A percentile compares a stretch with the other conserved stretches of the same genome.
phyloP scores from a whole-genome alignment of 164 flowering plant genomes.

The Dillenia turbinata region DNA sequence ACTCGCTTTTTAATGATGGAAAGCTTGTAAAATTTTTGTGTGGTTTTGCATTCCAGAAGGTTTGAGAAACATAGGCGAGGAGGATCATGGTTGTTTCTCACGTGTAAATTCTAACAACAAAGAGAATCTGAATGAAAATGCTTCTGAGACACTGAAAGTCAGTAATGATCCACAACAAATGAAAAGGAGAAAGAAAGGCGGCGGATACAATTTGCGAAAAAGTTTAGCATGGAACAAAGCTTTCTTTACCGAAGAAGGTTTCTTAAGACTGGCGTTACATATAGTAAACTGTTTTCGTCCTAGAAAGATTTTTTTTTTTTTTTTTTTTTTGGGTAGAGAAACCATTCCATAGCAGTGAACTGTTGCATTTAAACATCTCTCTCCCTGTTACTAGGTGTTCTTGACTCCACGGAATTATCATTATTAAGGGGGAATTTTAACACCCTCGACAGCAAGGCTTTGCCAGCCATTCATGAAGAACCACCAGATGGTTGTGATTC shows the following conservation, averaged over 20 bases:
- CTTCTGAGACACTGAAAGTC: slow-evolving; percentile 26
- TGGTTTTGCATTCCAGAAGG: slow-evolving; percentile 16
- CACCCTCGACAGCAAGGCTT: slow-evolving; percentile 19
- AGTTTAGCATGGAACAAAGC: slow-evolving; percentile 95
- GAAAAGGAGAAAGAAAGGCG: slow-evolving; percentile 73
- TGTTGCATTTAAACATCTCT: not conserved
- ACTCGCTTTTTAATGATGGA: too few relatives aligned
- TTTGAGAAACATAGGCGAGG: slow-evolving; percentile 10
- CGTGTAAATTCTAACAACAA: slow-evolving; percentile 22
- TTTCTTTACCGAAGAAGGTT: slow-evolving; percentile 94
- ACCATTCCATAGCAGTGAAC: not conserved
- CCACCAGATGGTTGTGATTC: slow-evolving; percentile 6
- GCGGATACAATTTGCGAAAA: slow-evolving; percentile 74
- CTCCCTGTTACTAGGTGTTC: slow-evolving; percentile 52
- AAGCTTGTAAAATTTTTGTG: not conserved
- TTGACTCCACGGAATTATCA: slow-evolving; percentile 69
- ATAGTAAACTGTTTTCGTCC: not conserved
- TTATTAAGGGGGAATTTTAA: slow-evolving; percentile 41
- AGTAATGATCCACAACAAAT: slow-evolving; percentile 46
- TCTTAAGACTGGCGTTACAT: not conserved
- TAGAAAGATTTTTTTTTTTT: too few relatives aligned
- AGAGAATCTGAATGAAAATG: slow-evolving; percentile 46
- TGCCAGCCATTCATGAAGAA: slow-evolving; percentile 42
- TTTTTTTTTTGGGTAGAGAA: not conserved
- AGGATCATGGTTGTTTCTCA: slow-evolving; percentile 12